Percentiles rank a stretch among this genome's conserved stretches.
Conservation (phyloP, 139 green algal species). For the Haematococcus lacustris region DNA sequence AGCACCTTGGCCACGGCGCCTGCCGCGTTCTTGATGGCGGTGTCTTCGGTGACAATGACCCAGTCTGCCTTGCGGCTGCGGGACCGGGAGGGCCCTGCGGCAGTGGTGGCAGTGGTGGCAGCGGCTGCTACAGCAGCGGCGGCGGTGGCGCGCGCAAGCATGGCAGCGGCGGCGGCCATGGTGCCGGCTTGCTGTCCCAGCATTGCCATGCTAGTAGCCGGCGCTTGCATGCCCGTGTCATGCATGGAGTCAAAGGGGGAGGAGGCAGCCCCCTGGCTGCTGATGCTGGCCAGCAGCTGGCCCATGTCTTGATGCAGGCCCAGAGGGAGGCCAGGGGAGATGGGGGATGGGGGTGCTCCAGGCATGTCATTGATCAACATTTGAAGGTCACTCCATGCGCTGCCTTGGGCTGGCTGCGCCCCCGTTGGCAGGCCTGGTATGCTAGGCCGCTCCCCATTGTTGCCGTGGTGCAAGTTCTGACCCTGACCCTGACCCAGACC, state of each 20-base stretch:
- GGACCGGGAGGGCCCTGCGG: conserved; percentile 5
- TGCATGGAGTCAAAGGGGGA: neutral
- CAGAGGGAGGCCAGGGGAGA: too few relatives aligned
- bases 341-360: too few relatives aligned
- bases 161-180: neutral
- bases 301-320: too few relatives aligned
- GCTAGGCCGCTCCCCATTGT: too few relatives aligned
- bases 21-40: conserved; percentile 37
- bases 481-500: too few relatives aligned
- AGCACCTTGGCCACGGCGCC: conserved; percentile 41
- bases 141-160: neutral
- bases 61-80: conserved; percentile 35
- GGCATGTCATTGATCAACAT: too few relatives aligned
- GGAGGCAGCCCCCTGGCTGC: neutral
- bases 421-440: too few relatives aligned
- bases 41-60: conserved; percentile 41
- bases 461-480: too few relatives aligned
- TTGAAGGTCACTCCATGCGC: too few relatives aligned
- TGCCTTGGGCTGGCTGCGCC: too few relatives aligned
- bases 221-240: neutral
- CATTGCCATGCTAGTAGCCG: neutral
- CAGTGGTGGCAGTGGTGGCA: neutral
- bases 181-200: neutral
- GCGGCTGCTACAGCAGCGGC: neutral
- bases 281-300: too few relatives aligned